Base-by-base conservation (phyloP, 1,139 yeast species). In the Debaryomyces sp. region DNA sequence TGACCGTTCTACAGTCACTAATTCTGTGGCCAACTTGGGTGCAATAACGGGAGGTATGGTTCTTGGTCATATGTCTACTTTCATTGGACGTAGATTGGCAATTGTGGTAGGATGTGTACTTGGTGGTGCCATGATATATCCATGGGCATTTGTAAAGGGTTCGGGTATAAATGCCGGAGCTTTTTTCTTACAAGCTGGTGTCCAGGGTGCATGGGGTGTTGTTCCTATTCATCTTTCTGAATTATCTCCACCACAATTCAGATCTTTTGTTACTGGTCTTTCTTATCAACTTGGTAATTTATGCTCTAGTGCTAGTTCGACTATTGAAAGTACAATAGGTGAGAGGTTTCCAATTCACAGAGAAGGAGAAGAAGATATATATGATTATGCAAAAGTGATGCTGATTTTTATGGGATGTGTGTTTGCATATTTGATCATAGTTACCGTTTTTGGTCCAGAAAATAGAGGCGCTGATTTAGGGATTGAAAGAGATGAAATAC, bases 181-280 rank as follows among this genome's bases (percentile, higher is more conserved):
- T 1, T 89, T 88, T 68, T 87, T 86, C 71, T 69, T 89, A 58
- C 96, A 89, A 67, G 82, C 85, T 60, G 84, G 84, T 57, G 94
- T 89, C 44, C 96, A 88, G 67, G 96, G 96, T 55, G 87, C 90
- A 15, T 89, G 96, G 91, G 95, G 96, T 57, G 88, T 87, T 41
- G 78, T 87, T 55, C 96, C 96, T 47, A 81, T 87, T 54, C 90
- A 87, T 65, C 73, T 88, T 45, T 77, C 89, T 2, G 96, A 88
- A 67, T 75, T 89, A 54, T 80, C 94, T n/a, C 84, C 82, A 38
- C 94, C 92, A 22, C 84, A 85, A 56, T 85, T 84, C 69, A 78
- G 88, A 64, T 76, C 92, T 3, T 84, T 87, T 56, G 84, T 86
- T 45, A 82, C 81, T 43, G 96, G 96, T 62, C 79, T 82, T 46